phyloP scores from a whole-genome alignment of 1,139 yeast species.

The Yamadazyma diddensiae region DNA sequence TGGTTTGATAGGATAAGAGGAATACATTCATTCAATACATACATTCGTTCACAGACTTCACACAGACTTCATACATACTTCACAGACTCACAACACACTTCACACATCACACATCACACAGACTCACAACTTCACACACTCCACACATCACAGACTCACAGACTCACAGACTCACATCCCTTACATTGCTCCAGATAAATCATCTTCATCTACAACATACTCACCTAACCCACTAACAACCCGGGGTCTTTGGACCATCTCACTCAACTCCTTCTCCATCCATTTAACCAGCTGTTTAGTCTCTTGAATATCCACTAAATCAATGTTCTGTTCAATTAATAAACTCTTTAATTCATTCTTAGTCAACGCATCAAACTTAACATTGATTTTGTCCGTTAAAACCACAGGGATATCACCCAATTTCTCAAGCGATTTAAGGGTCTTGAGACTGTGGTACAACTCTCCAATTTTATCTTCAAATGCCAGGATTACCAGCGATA shows the following conservation, averaged over 20 bases:
- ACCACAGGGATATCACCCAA: constrained; percentile 12
- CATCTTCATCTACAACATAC: constrained; percentile 4
- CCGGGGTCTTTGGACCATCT: not conserved
- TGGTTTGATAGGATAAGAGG: too few species aligned
- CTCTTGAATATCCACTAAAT: constrained; percentile 7
- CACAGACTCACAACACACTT: too few species aligned
- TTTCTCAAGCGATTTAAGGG: constrained; percentile 4
- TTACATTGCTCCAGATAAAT: constrained; percentile 4
- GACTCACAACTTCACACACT: too few species aligned
- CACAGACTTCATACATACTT: too few species aligned
- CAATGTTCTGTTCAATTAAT: constrained; percentile 10
- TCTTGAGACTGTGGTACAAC: constrained; percentile 2
- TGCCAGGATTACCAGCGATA: constrained; percentile 3
- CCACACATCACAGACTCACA: too few species aligned
- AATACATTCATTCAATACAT: too few species aligned
- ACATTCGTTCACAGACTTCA: too few species aligned
- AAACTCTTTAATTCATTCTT: constrained; percentile 8
- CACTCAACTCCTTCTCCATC: too few species aligned
- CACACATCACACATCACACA: too few species aligned
- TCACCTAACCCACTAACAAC: constrained; percentile 5
- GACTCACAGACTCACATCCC: too few species aligned
- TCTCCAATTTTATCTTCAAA: constrained; percentile 6
- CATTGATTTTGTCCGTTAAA: constrained; percentile 1
- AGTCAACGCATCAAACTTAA: constrained; percentile 8
- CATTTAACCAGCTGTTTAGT: too few species aligned